Conservation (phyloP, 2,329 filamentous ascomycete genomes). For the Aspergillus unguis region DNA sequence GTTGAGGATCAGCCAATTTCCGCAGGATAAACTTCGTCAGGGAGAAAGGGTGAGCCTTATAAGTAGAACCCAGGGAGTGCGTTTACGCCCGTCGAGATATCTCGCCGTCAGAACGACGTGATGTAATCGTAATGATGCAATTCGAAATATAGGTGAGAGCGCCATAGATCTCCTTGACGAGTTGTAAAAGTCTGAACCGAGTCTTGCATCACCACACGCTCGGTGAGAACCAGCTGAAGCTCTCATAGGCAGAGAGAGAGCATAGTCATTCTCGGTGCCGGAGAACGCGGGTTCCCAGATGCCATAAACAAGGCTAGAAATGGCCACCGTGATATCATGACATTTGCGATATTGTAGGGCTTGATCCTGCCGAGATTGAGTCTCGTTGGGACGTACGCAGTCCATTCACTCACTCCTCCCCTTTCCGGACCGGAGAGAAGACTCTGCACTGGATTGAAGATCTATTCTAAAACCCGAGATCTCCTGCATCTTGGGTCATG, state of each 20-base stretch:
- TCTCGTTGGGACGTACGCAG: conserved; percentile 3
- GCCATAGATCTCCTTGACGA: background rate
- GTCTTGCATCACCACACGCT: conserved; percentile 20
- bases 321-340: conserved; percentile 19
- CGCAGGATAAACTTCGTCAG: background rate
- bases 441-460: background rate
- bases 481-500: no score
- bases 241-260: background rate
- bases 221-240: conserved; percentile 6
- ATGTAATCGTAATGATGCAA: conserved; percentile 24
- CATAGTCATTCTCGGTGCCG: background rate
- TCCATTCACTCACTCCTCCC: background rate
- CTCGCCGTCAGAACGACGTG: conserved; percentile 3
- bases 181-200: conserved; percentile 6
- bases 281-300: conserved; percentile 7
- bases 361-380: background rate
- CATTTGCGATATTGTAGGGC: background rate
- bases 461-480: no score
- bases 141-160: background rate
- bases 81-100: background rate
- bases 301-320: conserved; percentile 8
- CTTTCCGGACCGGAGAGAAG: background rate
- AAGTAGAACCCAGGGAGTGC: conserved; percentile 10
- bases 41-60: background rate
- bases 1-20: background rate